Base-by-base conservation (phyloP, 2,329 filamentous ascomycete genomes). In the Hyphodiscus sp. region DNA sequence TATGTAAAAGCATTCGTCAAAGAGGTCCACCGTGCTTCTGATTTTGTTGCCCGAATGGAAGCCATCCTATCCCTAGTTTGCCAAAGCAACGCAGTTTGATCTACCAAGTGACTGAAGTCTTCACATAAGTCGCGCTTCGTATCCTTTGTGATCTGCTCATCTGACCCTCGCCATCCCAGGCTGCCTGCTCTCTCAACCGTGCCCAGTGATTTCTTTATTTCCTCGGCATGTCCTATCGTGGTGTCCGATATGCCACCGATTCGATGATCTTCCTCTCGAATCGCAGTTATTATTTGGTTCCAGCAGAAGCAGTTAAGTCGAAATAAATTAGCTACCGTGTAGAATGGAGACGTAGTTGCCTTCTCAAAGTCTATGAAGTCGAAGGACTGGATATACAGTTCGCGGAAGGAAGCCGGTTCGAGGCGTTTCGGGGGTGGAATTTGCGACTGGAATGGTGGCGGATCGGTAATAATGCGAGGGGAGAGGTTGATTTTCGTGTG, bases 1-100 rank as follows among this genome's bases (percentile, higher is more conserved):
- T 65, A 67, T 3, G 64, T 66, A 47, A 66, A 66, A 1, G 60
- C 61, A 43, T 65, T 64, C 2, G 63, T 65, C 4, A 67, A 49
- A 15, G 59, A 48, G 19, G 47, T 58, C 57, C 58, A 62, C 30
- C 63, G 50, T 13, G 57, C 45, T 46, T 67, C 61, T 2, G 56
- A 46, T 38, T 60, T 58, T 41, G 49, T 54, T 44, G 59, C 54
- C 5, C 59, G 51, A 11, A 65, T 56, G 2, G 54, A 43, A 2
- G 55, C 42, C 58, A 64, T 62, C 43, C 63, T 64, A 15, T 59
- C 51, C 38, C 63, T 51, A 10, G 51, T 60, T 45, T 61, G 38
- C 63, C 63, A 66, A 9, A 66, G 33, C 5, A 65, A 41, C n/a
- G 65, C 57, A 2, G 60, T 62, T 49, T 67, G 61, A 10, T 64